Base-by-base conservation (phyloP, 371 early-diverging fungal species). In the Amoeboaphelidium protococcarum region DNA sequence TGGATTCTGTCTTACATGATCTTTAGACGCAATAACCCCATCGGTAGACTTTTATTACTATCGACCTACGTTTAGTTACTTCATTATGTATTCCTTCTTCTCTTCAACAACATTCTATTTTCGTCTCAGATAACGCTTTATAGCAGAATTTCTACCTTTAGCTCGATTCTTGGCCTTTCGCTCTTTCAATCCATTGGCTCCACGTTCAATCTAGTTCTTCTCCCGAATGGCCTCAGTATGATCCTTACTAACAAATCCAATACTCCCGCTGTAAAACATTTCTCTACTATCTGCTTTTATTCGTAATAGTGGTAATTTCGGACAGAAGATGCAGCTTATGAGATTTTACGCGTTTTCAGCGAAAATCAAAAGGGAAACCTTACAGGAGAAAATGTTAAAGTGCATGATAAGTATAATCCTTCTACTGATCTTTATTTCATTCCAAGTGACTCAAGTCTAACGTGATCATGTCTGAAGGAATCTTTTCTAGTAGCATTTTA, bases 381-480 rank as follows among this genome's bases (percentile, higher is more conserved):
- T n/a, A n/a, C n/a, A n/a, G n/a, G n/a, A n/a, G n/a, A n/a, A n/a
- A n/a, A n/a, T n/a, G n/a, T n/a, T n/a, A n/a, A n/a, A n/a, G n/a
- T n/a, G n/a, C n/a, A n/a, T n/a, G n/a, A n/a, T n/a, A n/a, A n/a
- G n/a, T n/a, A n/a, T n/a, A 6, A 16, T 10, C 37, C 16, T 31
- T 31, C 6, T 6, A 31, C 37, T 31, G 12, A 47, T 25, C 50
- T 6, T 50, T 25, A 22, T 23, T 27, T 40, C 55, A n/a, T n/a
- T n/a, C 55, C 22, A 79, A 61, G 23, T 71, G 57, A 40, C 62
- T 71, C 12, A 85, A 82, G 54, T 91, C 74, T 46, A 94, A 62
- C 6, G 74, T 62, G 52, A 94, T 88, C 66, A 81, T 83, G 41
- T 84, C 83, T 31, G 86, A 81, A 47, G 82, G 82, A 47, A 70